Conservation (phyloP, 2,329 filamentous ascomycete genomes). For the Alternaria infectoria region DNA sequence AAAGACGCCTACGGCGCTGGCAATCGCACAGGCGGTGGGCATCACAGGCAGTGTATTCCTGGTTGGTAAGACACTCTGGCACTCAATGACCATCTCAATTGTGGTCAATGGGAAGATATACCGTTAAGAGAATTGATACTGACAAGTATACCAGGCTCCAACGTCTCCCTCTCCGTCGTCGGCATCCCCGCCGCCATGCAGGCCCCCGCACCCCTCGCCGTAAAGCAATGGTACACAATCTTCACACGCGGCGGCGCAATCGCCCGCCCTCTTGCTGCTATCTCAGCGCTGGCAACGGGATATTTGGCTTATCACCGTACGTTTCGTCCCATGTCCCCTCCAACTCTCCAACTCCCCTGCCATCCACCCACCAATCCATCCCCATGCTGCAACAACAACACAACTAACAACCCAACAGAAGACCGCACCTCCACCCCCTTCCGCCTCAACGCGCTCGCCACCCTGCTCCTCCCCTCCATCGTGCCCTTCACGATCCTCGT, state of each 20-base stretch:
- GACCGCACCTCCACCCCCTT: conserved; percentile 41
- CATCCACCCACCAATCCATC: too few species aligned
- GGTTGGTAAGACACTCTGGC: conserved; percentile 39
- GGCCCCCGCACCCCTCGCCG: conserved; percentile 62
- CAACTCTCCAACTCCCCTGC: background rate
- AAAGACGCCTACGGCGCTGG: conserved; percentile 43
- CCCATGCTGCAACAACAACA: too few species aligned
- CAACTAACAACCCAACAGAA: conserved; percentile 19
- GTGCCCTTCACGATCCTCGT: conserved; percentile 60
- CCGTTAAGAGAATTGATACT: background rate
- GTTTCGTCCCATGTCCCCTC: background rate
- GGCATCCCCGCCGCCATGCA: conserved; percentile 61
- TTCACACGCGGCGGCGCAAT: conserved; percentile 50
- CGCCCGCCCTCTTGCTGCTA: conserved; percentile 50
- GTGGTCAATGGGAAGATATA: background rate
- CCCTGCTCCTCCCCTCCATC: conserved; percentile 54
- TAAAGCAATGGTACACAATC: conserved; percentile 60
- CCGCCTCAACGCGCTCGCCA: conserved; percentile 56
- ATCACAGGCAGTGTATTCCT: conserved; percentile 59
- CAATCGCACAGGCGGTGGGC: conserved; percentile 58
- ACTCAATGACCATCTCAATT: background rate
- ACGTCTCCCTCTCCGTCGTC: conserved; percentile 48
- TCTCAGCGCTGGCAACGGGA: conserved; percentile 52
- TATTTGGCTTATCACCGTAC: conserved; percentile 56
- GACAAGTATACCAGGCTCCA: background rate